Evolutionary conservation across 345 rosid species (phyloP).

Genomic region (Jatropha curcas): DNA sequence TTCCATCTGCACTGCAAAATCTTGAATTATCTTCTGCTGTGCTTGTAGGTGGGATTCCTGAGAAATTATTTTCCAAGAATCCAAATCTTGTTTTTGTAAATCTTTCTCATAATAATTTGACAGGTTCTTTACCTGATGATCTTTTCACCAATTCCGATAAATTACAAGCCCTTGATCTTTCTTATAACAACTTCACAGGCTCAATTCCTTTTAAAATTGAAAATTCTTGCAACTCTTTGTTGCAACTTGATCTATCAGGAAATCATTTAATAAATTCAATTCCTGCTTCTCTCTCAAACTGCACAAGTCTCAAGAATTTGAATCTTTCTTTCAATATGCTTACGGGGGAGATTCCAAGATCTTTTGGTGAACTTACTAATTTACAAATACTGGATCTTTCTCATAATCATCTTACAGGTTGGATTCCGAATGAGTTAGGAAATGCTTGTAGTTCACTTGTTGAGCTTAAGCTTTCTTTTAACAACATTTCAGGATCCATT

Average conservation of each 20-base stretch:
- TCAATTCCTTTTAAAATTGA: conserved; percentile 58
- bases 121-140: conserved; percentile 62
- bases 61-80: conserved; percentile 52
- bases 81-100: conserved; percentile 54
- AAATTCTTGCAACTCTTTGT: conserved; percentile 61
- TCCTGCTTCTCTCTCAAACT: conserved; percentile 67
- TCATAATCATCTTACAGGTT: conserved; percentile 69
- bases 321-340: conserved; percentile 63
- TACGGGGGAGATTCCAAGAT: conserved; percentile 63
- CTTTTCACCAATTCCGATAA: conserved; percentile 52
- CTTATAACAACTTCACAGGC: conserved; percentile 87
- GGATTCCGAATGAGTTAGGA: conserved; percentile 81
- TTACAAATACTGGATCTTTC: conserved; percentile 80
- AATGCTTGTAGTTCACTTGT: conserved; percentile 61
- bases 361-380: conserved; percentile 51
- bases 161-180: conserved; percentile 73
- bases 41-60: conserved; percentile 65
- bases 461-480: conserved; percentile 59
- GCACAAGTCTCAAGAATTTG: conserved; percentile 69
- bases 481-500: conserved; percentile 78
- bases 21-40: conserved; percentile 68
- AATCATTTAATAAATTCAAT: conserved; percentile 56
- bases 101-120: conserved; percentile 64
- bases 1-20: conserved; percentile 60
- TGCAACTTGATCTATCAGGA: conserved; percentile 64